Conservation (phyloP, 179 eudicot species). For the Pouteria campechiana region DNA sequence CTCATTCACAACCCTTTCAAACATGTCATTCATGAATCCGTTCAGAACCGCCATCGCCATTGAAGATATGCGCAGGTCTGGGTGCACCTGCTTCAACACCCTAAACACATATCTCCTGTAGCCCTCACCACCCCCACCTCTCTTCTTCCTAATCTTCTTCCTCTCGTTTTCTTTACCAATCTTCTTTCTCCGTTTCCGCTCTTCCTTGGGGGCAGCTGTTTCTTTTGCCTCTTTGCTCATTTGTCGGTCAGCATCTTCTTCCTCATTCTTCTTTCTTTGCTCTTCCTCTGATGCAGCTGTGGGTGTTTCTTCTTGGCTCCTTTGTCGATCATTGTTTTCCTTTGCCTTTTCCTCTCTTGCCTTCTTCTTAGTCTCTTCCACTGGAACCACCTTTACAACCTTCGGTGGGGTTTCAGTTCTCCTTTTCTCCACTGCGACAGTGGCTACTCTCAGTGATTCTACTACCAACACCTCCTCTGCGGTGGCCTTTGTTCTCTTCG, state of each 20-base stretch:
- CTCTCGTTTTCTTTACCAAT: conserved; percentile 1
- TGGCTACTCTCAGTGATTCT: conserved; percentile 13
- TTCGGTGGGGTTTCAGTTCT: neutral
- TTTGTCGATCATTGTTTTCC: no score
- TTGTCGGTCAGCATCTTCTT: neutral
- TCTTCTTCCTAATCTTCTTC: conserved; percentile 4
- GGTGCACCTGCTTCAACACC: conserved; percentile 83
- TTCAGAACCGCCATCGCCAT: conserved; percentile 69
- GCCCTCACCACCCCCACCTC: conserved; percentile 26
- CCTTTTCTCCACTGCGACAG: conserved; percentile 4
- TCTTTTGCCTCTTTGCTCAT: neutral
- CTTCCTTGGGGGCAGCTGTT: neutral
- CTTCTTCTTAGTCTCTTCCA: neutral
- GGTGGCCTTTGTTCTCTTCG: conserved; percentile 22
- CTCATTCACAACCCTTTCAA: conserved; percentile 56
- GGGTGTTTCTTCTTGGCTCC: no score
- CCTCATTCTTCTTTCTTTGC: no score
- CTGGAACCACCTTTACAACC: neutral
- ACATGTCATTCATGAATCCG: conserved; percentile 68
- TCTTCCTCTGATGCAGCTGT: no score
- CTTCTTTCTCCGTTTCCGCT: neutral
- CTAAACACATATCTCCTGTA: conserved; percentile 49
- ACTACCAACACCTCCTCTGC: conserved; percentile 24
- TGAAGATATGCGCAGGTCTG: conserved; percentile 51
- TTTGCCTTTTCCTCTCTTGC: neutral